phyloP scores from a whole-genome alignment of 148 eudicot species.

The Chenopodium berlandieri region DNA sequence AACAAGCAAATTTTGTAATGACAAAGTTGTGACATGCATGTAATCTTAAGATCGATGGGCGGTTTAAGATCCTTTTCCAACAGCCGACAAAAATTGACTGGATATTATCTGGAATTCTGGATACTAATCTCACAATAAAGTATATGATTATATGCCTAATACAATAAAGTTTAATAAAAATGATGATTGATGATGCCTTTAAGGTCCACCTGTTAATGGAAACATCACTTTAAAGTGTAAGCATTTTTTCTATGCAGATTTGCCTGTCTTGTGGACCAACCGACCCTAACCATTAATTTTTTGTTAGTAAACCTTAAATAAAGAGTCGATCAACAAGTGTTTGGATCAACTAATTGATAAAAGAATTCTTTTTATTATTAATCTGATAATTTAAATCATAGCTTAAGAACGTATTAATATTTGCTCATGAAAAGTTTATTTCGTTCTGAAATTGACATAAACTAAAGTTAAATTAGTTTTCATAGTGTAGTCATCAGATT shows the following conservation, averaged over 20 bases:
- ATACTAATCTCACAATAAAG: neutral
- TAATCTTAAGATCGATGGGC: neutral
- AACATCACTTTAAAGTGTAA: neutral
- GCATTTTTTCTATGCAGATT: neutral
- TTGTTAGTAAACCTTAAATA: neutral
- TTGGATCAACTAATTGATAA: no score
- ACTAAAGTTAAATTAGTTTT: no score
- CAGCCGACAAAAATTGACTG: constrained; percentile 10
- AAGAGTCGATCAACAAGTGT: no score
- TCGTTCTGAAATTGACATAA: no score
- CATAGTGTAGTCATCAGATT: no score
- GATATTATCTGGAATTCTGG: neutral
- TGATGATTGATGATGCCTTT: constrained; percentile 8
- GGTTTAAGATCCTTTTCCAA: constrained; percentile 6
- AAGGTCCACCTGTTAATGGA: constrained; percentile 8
- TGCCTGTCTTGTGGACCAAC: constrained; percentile 10
- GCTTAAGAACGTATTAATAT: no score
- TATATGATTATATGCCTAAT: constrained; percentile 3
- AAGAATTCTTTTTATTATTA: no score
- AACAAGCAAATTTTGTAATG: neutral
- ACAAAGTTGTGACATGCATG: neutral
- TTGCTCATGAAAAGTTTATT: no score
- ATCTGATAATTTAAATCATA: no score
- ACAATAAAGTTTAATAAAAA: neutral
- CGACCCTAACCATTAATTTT: neutral